phyloP scores from a whole-genome alignment of 1,284 basidiomycete genomes.

The Heterobasidion irregulare region DNA sequence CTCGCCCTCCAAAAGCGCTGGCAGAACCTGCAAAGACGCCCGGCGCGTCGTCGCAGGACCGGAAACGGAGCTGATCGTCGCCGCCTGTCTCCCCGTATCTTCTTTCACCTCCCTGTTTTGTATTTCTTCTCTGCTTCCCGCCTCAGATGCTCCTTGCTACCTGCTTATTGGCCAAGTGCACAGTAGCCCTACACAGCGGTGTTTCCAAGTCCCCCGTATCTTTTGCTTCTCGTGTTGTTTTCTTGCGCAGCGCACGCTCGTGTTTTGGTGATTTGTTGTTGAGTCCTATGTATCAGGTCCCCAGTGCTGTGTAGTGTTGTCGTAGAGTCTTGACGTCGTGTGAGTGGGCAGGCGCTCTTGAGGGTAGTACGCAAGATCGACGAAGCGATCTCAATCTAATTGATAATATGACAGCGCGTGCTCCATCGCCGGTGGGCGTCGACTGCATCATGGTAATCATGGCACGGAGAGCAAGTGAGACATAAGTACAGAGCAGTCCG shows the following conservation, averaged over 20 bases:
- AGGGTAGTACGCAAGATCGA: not conserved
- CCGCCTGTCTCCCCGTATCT: not conserved
- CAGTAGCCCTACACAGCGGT: not conserved
- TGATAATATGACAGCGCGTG: not conserved
- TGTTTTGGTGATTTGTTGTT: not conserved
- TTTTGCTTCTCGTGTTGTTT: not conserved
- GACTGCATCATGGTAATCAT: not conserved
- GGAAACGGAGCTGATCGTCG: conserved; percentile 7
- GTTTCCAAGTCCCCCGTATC: not conserved
- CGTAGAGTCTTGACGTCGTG: not conserved
- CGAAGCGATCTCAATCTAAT: not conserved
- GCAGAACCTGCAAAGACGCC: conserved; percentile 1
- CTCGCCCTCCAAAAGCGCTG: not conserved
- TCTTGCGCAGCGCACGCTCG: not conserved
- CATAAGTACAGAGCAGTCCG: no score
- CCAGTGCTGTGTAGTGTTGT: not conserved
- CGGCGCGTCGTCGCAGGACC: conserved; percentile 3
- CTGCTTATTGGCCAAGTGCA: no score
- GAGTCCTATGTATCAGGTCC: not conserved
- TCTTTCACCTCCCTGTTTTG: not conserved
- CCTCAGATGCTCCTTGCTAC: no score
- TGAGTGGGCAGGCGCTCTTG: not conserved
- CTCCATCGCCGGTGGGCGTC: no score
- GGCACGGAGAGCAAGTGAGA: no score
- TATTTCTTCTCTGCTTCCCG: not conserved